Percentiles rank a stretch among this genome's conserved stretches.
These are phyloP conservation scores for Artomyces pyxidatus DNA, from an alignment of 768 basidiomycete genomes.

Conservation along the genomic window DNA sequence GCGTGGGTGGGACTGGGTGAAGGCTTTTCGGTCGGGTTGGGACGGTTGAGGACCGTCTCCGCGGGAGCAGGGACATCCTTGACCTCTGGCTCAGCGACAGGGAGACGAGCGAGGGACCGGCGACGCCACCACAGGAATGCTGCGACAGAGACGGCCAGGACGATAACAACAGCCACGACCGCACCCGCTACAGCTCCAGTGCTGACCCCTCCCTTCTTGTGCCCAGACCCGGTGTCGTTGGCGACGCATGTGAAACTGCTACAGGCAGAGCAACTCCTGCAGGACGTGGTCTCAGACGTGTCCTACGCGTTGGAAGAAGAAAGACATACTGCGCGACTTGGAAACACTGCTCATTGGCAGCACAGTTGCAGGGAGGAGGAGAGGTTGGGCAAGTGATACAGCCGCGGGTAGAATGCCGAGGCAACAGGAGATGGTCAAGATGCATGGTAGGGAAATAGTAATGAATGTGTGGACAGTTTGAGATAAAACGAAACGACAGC, in stretches of 20 bases:
- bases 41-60: slow-evolving; percentile 69
- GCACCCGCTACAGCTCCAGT: slow-evolving; percentile 70
- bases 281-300: background rate
- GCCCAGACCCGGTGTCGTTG: slow-evolving; percentile 12
- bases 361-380: slow-evolving; percentile 48
- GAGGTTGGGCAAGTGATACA: slow-evolving; percentile 39
- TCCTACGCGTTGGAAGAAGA: background rate
- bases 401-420: slow-evolving; percentile 15
- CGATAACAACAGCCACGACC: slow-evolving; percentile 53
- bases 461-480: slow-evolving; percentile 11
- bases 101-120: slow-evolving; percentile 34
- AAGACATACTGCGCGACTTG: slow-evolving; percentile 48
- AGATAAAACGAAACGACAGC: background rate
- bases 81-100: slow-evolving; percentile 30
- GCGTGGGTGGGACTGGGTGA: slow-evolving; percentile 18
- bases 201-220: slow-evolving; percentile 36
- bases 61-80: slow-evolving; percentile 66
- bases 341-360: slow-evolving; percentile 47
- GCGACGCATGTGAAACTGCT: slow-evolving; percentile 43
- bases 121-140: slow-evolving; percentile 62
- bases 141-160: slow-evolving; percentile 43
- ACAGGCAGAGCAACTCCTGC: slow-evolving; percentile 55
- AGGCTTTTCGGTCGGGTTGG: slow-evolving; percentile 72
- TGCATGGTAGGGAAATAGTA: slow-evolving; percentile 12
- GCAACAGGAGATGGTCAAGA: slow-evolving; percentile 14